These are phyloP conservation scores for Capronia coronata DNA, from an alignment of 2,329 filamentous ascomycete species.

Conservation along the genomic window DNA sequence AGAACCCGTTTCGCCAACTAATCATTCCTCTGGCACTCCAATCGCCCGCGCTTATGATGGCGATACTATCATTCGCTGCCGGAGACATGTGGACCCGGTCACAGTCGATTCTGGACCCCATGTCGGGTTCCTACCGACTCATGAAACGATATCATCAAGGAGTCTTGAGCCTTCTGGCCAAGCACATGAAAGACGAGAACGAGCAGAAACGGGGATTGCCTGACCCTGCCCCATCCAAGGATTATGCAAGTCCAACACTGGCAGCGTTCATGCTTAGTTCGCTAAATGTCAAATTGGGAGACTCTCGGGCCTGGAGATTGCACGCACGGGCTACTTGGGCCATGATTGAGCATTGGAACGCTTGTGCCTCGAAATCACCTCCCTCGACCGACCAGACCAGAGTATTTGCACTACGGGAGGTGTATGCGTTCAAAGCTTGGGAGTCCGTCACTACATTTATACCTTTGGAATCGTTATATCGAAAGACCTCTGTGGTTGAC, in stretches of 20 bases:
- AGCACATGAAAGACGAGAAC: conserved; percentile 1
- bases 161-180: background rate
- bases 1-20: conserved; percentile 29
- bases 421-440: conserved; percentile 3
- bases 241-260: conserved; percentile 2
- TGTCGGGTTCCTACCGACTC: background rate
- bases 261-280: conserved; percentile 4
- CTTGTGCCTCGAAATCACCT: background rate
- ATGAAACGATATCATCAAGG: background rate
- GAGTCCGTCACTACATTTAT: conserved; percentile 1
- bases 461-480: background rate
- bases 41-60: conserved; percentile 27
- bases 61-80: conserved; percentile 29
- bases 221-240: background rate
- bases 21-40: conserved; percentile 28
- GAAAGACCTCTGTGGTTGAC: background rate
- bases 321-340: conserved; percentile 1
- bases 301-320: background rate
- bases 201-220: background rate
- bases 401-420: background rate
- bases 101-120: background rate
- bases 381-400: background rate
- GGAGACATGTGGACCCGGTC: conserved; percentile 21
- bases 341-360: conserved; percentile 2
- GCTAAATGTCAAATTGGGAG: background rate